Conservation (phyloP, 192 early-diverging fungal genomes). For the Podila epicladia region DNA sequence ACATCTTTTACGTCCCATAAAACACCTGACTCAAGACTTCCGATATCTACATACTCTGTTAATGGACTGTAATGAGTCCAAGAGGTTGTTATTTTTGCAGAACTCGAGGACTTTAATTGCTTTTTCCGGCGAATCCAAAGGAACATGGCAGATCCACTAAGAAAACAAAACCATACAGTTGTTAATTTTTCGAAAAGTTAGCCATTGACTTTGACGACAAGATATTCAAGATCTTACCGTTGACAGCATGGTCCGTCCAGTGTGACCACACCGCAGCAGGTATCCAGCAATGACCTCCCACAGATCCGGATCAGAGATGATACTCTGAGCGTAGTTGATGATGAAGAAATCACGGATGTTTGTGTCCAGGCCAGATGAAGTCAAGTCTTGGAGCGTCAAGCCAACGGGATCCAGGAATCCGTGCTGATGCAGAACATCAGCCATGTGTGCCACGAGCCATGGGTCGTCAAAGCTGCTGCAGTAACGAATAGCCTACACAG, state of each 20-base stretch:
- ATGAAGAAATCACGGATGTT: slow-evolving; percentile 57
- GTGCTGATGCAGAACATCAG: slow-evolving; percentile 54
- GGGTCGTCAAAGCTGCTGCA: slow-evolving; percentile 46
- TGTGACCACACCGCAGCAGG: slow-evolving; percentile 32
- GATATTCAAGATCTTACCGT: slow-evolving; percentile 39
- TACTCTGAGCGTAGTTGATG: slow-evolving; percentile 39
- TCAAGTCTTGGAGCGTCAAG: slow-evolving; percentile 45
- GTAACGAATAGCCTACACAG: slow-evolving; percentile 27
- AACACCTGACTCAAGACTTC: neutral
- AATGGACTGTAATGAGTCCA: slow-evolving; percentile 38
- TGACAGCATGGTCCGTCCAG: slow-evolving; percentile 16
- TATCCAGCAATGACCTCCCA: slow-evolving; percentile 47
- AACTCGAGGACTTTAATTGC: slow-evolving; percentile 63
- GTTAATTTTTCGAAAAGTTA: no score
- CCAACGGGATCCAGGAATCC: slow-evolving; percentile 58
- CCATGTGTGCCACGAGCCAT: slow-evolving; percentile 72
- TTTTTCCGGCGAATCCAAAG: slow-evolving; percentile 59
- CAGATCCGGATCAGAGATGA: slow-evolving; percentile 38
- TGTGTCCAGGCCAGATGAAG: slow-evolving; percentile 11
- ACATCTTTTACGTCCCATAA: neutral
- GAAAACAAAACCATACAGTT: slow-evolving; percentile 8
- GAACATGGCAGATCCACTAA: slow-evolving; percentile 63
- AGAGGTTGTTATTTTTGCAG: slow-evolving; percentile 55
- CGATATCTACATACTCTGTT: slow-evolving; percentile 45
- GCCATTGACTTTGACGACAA: neutral